These are phyloP conservation scores for Botrytis squamosa DNA, from an alignment of 2,329 filamentous ascomycete genomes.

Conservation along the genomic window DNA sequence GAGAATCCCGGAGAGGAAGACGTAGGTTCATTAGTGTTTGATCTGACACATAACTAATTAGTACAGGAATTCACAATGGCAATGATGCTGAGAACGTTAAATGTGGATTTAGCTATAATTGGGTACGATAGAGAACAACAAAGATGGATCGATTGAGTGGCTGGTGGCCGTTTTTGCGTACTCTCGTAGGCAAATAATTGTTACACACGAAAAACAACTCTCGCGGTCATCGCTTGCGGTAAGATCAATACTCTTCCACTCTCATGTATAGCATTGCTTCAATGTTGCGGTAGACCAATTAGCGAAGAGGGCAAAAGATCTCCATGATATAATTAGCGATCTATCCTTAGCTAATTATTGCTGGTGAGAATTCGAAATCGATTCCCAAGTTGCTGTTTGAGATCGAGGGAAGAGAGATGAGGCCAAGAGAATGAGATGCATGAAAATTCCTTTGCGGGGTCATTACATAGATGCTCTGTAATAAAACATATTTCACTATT, in stretches of 20 bases:
- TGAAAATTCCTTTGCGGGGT: too few relatives aligned
- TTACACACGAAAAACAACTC: neutral
- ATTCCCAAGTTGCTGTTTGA: neutral
- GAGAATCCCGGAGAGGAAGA: constrained; percentile 43
- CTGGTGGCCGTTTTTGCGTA: neutral
- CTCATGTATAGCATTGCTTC: neutral
- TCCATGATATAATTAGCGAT: neutral
- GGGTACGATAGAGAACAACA: constrained; percentile 59
- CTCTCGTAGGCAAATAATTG: neutral
- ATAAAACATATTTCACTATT: neutral
- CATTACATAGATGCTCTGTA: neutral
- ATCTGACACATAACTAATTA: constrained; percentile 19
- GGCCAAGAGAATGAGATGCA: neutral
- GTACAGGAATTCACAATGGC: constrained; percentile 64
- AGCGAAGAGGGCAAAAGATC: neutral
- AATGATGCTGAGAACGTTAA: constrained; percentile 65
- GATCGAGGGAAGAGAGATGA: neutral
- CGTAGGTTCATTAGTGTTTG: constrained; percentile 41
- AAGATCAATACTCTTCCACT: neutral
- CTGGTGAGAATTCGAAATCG: neutral
- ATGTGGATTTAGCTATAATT: constrained; percentile 61
- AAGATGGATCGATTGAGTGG: constrained; percentile 54
- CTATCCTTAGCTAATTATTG: neutral
- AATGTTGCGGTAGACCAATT: neutral
- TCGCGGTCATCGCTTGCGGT: neutral